Evolutionary conservation across 106 monocot species (phyloP), one percentile per base, ranked within the genome.

Genomic region (Allium fistulosum): DNA sequence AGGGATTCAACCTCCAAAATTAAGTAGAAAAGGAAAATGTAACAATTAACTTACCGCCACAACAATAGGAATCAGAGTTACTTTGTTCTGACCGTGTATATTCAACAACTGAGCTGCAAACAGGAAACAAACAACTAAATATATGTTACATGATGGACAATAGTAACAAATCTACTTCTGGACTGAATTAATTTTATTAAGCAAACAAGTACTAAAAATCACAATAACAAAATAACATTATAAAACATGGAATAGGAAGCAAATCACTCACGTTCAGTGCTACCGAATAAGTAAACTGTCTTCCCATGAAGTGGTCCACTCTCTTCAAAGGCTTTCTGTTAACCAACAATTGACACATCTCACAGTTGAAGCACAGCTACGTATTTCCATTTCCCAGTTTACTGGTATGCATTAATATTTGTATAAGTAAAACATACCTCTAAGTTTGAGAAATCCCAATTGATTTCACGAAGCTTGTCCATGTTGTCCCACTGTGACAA

Each of bases 381-480:
- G 22, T 9, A 13, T 5, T 11, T 6, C 12, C 15, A 65, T 15
- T 4, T 9, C 11, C 12, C 15, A 65, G n/a, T 4, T 9, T 65
- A 49, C 49, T 46, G 46, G 16, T 37, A 37, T 37, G 37, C 37
- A 37, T 37, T 37, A 37, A 37, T 5, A 37, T 37, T 5, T 37
- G 4, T 37, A 22, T 22, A 22, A 22, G 37, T 37, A 37, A 4
- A 63, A 11, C 55, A 16, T 28, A 91, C 96, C 91, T 96, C 96
- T 58, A 96, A 76, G 76, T 91, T 96, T n/a, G 81, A 77, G 66
- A 96, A 96, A 26, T 77, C 77, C 96, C 96, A 96, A 46, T 96
- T 86, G 56, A 96, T 82, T 53, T 85, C 80, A 4, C 26, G 63
- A 65, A 96, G 75, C 58, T 91, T 86, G 18, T 96, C 96, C 81